phyloP scores from a whole-genome alignment of 352 stramenopile species.

The Phytophthora aleatoria region DNA sequence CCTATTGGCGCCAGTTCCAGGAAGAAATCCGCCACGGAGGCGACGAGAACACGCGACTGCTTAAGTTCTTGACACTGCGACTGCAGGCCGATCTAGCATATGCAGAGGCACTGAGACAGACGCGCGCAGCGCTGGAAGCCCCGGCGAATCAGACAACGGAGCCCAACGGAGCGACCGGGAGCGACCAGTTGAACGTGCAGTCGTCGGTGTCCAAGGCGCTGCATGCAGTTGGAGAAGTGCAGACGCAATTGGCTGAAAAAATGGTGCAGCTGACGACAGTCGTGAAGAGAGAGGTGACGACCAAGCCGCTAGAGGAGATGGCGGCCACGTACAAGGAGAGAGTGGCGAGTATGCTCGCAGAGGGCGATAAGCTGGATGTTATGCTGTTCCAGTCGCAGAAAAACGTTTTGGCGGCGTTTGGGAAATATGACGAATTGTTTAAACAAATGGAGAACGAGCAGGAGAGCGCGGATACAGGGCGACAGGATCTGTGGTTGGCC shows the following conservation, averaged over 20 bases:
- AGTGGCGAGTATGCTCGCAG: slow-evolving; percentile 49
- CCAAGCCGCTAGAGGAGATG: slow-evolving; percentile 79
- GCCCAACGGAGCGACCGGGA: slow-evolving; percentile 1
- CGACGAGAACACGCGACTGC: slow-evolving; percentile 68
- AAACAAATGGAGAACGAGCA: slow-evolving; percentile 57
- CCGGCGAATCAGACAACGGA: slow-evolving; percentile 16
- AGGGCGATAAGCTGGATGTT: slow-evolving; percentile 59
- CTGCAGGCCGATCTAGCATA: slow-evolving; percentile 79
- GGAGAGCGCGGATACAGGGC: slow-evolving; percentile 10
- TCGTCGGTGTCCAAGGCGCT: slow-evolving; percentile 70
- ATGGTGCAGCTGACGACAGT: slow-evolving; percentile 74
- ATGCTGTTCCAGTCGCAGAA: slow-evolving; percentile 64
- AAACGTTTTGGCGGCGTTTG: slow-evolving; percentile 61
- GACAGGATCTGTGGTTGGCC: slow-evolving; percentile 70
- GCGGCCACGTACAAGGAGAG: slow-evolving; percentile 63
- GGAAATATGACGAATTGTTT: slow-evolving; percentile 62
- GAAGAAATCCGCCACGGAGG: slow-evolving; percentile 65
- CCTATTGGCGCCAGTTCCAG: slow-evolving; percentile 84
- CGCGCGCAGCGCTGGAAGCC: slow-evolving; percentile 59
- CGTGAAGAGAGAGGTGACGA: slow-evolving; percentile 71
- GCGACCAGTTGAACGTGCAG: slow-evolving; percentile 36
- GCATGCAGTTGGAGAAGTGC: slow-evolving; percentile 64
- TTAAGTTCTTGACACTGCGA: slow-evolving; percentile 71
- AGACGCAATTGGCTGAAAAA: slow-evolving; percentile 83
- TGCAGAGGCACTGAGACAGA: slow-evolving; percentile 67